These are phyloP conservation scores for Nigrospora sphaerica DNA, from an alignment of 2,329 filamentous ascomycete genomes.

Conservation along the genomic window DNA sequence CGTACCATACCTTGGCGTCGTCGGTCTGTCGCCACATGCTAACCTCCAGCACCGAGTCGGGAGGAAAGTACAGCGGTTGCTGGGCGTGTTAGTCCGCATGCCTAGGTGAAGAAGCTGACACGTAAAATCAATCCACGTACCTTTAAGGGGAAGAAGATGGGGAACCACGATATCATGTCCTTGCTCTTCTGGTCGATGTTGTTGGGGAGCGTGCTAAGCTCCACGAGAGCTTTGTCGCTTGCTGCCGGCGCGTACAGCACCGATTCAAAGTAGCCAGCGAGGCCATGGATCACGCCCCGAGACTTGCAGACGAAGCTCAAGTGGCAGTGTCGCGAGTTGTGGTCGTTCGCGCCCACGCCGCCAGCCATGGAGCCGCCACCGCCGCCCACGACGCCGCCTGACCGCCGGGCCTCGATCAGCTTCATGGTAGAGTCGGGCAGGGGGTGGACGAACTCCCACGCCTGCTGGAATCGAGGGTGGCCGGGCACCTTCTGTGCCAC, in stretches of 20 bases:
- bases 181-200: slow-evolving; percentile 88
- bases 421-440: slow-evolving; percentile 52
- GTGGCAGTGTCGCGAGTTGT: slow-evolving; percentile 77
- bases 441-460: slow-evolving; percentile 77
- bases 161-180: slow-evolving; percentile 99
- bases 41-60: slow-evolving; percentile 76
- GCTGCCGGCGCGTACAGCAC: slow-evolving; percentile 66
- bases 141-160: slow-evolving; percentile 95
- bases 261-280: slow-evolving; percentile 94
- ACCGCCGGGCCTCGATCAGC: slow-evolving; percentile 47
- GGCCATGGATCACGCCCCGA: slow-evolving; percentile 79
- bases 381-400: slow-evolving; percentile 57
- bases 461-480: slow-evolving; percentile 60
- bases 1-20: slow-evolving; percentile 95
- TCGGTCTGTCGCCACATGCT: slow-evolving; percentile 97
- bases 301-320: slow-evolving; percentile 71
- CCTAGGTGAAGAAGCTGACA: background rate
- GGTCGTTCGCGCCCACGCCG: slow-evolving; percentile 78
- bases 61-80: slow-evolving; percentile 80
- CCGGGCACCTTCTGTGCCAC: slow-evolving; percentile 59
- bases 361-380: slow-evolving; percentile 68
- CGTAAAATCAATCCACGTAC: slow-evolving; percentile 37
- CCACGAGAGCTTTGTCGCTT: slow-evolving; percentile 49
- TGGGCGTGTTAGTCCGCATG: slow-evolving; percentile 24
- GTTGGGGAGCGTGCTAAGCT: slow-evolving; percentile 88